Base-by-base conservation (phyloP, 2,329 filamentous ascomycete genomes). In the Lachnellula subtilissima region DNA sequence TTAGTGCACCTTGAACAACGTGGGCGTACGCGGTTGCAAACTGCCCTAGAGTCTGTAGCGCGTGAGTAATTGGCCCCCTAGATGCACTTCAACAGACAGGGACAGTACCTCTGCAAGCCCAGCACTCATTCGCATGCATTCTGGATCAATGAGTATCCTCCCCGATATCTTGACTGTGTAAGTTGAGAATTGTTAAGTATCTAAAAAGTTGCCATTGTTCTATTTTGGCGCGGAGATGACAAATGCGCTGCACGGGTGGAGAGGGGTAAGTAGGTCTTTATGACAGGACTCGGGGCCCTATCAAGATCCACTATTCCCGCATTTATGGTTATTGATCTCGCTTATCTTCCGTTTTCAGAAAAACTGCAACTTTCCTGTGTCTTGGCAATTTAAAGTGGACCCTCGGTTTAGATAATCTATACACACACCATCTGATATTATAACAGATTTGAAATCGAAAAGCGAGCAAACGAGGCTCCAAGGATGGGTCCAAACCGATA, bases 91-190 rank as follows among this genome's bases (percentile, higher is more conserved):
- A 48, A 48, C 53, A 37, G 43, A 60, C 54, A 46, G 55, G 60
- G 46, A 56, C 48, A 43, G 32, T 63, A 63, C 61, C 61, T 63
- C 28, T 63, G 54, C 59, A 63, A 61, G 59, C 52, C 61, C 61
- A 63, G 59, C 61, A 63, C 54, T 58, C 28, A 53, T 60, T 58
- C 42, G 42, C 22, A 58, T 61, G 56, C 61, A 63, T 63, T n/a
- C 6, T 59, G 53, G 43, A 47, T 45, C 23, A 57, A 52, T 40
- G 48, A n/a, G 14, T 48, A 43, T 45, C 32, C 45, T 39, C 42
- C 47, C 45, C 14, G 43, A 53, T 51, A 37, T 56, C 42, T 56
- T 58, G 53, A 50, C 42, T 56, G 43, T 47, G 19, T 42, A 50
- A 52, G 48, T 39, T 52, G 48, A 55, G 42, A 52, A 52, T 55